These are phyloP conservation scores for Sporobolomyces roseus DNA, from an alignment of 768 basidiomycete genomes.

Conservation along the genomic window DNA sequence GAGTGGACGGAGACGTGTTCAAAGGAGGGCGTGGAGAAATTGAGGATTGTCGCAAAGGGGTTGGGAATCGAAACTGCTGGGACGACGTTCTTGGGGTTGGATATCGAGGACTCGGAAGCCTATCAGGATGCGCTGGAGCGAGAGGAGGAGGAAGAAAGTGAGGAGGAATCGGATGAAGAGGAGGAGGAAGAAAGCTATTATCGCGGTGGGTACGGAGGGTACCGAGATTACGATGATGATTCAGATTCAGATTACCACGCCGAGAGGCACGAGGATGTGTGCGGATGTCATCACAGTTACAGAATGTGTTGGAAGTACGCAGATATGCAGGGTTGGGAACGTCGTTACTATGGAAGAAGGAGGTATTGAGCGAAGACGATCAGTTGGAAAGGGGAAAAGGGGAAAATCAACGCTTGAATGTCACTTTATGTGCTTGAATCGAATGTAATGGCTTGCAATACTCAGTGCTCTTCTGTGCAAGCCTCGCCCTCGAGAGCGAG, in stretches of 20 bases:
- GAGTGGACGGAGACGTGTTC: background rate
- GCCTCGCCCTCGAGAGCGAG: no score
- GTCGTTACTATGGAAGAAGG: background rate
- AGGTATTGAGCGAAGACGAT: background rate
- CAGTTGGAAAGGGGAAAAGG: no score
- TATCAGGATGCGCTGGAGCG: background rate
- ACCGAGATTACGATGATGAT: background rate
- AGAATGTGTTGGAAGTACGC: background rate
- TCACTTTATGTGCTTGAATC: no score
- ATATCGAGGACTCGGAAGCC: background rate
- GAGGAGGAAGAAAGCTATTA: background rate
- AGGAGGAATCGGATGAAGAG: background rate
- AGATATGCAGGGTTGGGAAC: background rate
- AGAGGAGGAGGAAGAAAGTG: no score
- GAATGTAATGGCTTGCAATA: no score
- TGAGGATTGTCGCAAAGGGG: background rate
- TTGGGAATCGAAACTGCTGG: background rate
- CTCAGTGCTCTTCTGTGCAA: no score
- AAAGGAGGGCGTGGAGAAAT: background rate
- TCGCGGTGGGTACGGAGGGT: no score
- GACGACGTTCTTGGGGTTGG: background rate
- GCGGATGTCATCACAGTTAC: background rate
- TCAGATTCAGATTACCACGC: background rate
- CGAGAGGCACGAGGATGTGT: background rate
- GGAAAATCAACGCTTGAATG: no score